Conservation (phyloP, 2,329 filamentous ascomycete species). For the Cytospora schulzeri region DNA sequence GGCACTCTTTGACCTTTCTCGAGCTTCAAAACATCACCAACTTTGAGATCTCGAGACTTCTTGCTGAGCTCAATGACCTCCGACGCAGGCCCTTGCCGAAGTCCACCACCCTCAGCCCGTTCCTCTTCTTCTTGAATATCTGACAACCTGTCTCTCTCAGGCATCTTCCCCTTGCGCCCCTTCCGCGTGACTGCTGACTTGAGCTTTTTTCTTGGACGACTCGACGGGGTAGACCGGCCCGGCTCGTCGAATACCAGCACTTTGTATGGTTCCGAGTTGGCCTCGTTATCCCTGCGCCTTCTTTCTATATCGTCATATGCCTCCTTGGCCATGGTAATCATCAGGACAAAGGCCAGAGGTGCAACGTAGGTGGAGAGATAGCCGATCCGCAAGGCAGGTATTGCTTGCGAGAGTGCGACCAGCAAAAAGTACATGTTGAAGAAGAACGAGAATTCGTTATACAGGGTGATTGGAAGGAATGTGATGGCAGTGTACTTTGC, state of each 20-base stretch:
- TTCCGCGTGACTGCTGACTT: conserved; percentile 48
- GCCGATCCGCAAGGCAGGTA: conserved; percentile 86
- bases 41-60: conserved; percentile 84
- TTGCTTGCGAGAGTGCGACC: conserved; percentile 90
- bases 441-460: conserved; percentile 99
- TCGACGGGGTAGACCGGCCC: conserved; percentile 35
- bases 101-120: conserved; percentile 47
- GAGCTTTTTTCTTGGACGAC: conserved; percentile 45
- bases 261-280: conserved; percentile 87
- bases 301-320: conserved; percentile 90
- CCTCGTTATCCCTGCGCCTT: conserved; percentile 84
- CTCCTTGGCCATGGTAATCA: conserved; percentile 93
- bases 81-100: conserved; percentile 46
- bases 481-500: conserved; percentile 96
- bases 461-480: conserved; percentile 90
- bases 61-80: conserved; percentile 69
- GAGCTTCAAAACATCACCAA: conserved; percentile 93
- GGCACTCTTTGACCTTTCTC: conserved; percentile 91
- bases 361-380: conserved; percentile 95
- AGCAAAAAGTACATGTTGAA: conserved; percentile 99
- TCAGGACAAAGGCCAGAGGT: conserved; percentile 86
- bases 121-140: conserved; percentile 74
- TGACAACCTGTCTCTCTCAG: conserved; percentile 51
- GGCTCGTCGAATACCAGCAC: conserved; percentile 72
- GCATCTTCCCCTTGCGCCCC: conserved; percentile 41